Evolutionary conservation across 495 filamentous ascomycete genomes (phyloP).

Genomic region (Hypoxylon rickii): DNA sequence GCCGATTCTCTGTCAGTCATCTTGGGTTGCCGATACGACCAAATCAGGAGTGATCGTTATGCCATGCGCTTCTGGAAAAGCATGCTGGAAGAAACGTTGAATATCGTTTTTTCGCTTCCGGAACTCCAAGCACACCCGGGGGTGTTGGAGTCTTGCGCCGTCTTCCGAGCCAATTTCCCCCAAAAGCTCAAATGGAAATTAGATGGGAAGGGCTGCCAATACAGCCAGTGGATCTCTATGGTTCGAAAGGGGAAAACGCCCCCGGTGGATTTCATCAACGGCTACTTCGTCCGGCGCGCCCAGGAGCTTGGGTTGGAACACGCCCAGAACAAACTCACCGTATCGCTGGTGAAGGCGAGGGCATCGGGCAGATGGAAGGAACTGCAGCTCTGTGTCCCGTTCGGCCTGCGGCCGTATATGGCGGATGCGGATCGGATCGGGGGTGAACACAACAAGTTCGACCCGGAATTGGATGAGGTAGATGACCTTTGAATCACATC

Average conservation of each 20-base stretch:
- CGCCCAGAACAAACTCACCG: slow-evolving; percentile 58
- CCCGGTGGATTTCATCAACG: slow-evolving; percentile 81
- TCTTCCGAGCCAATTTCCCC: slow-evolving; percentile 61
- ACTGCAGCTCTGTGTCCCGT: slow-evolving; percentile 31
- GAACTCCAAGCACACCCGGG: slow-evolving; percentile 68
- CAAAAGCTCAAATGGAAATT: slow-evolving; percentile 35
- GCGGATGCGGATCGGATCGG: slow-evolving; percentile 21
- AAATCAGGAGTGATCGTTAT: slow-evolving; percentile 65
- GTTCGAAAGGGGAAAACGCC: slow-evolving; percentile 53
- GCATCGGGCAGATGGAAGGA: slow-evolving; percentile 17
- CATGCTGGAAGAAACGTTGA: slow-evolving; percentile 57
- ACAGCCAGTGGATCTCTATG: slow-evolving; percentile 48
- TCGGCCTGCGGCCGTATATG: slow-evolving; percentile 24
- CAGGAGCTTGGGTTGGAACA: slow-evolving; percentile 68
- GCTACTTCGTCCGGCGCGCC: slow-evolving; percentile 74
- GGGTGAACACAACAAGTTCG: slow-evolving; percentile 15
- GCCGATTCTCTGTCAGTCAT: slow-evolving; percentile 79
- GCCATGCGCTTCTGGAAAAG: slow-evolving; percentile 67
- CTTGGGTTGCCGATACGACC: slow-evolving; percentile 71
- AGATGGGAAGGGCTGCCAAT: slow-evolving; percentile 56
- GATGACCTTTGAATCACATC: neutral
- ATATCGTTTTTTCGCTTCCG: slow-evolving; percentile 47
- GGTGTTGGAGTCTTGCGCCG: slow-evolving; percentile 59
- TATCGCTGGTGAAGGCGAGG: slow-evolving; percentile 44
- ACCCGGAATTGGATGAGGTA: slow-evolving; percentile 4